These are phyloP conservation scores for Xylaria hypoxylon DNA, from an alignment of 2,329 filamentous ascomycete species.

Conservation along the genomic window DNA sequence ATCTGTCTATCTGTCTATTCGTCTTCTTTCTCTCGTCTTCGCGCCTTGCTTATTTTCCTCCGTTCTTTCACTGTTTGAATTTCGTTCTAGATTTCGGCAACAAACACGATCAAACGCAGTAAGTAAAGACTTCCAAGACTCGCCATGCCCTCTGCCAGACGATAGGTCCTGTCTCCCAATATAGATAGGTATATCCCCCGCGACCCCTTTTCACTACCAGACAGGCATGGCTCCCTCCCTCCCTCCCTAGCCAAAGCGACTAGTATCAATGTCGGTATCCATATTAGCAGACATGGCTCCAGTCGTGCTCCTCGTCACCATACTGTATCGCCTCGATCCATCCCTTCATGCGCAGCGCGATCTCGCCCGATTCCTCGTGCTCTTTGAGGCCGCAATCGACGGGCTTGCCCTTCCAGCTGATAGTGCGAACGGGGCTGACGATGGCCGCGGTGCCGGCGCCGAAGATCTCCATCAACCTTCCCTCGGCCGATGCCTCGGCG, in stretches of 20 bases:
- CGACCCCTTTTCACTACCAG: too few relatives aligned
- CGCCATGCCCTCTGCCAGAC: too few relatives aligned
- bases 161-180: too few relatives aligned
- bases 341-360: constrained; percentile 88
- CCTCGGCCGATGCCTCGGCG: constrained; percentile 82
- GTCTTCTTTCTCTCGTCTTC: too few relatives aligned
- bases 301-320: constrained; percentile 89
- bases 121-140: neutral
- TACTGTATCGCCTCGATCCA: constrained; percentile 98
- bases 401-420: constrained; percentile 85
- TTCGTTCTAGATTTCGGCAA: neutral
- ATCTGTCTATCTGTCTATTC: constrained; percentile 1
- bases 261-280: neutral
- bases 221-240: too few relatives aligned
- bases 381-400: constrained; percentile 86
- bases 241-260: too few relatives aligned
- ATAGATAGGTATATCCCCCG: neutral
- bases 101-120: too few relatives aligned
- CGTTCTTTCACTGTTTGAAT: neutral
- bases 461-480: constrained; percentile 91
- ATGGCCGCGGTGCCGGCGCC: constrained; percentile 94
- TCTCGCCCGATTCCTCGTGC: constrained; percentile 85
- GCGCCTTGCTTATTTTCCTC: neutral
- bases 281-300: constrained; percentile 74
- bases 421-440: constrained; percentile 88